Evolutionary conservation across 768 basidiomycete species (phyloP).

Genomic region (Boletales sp.): DNA sequence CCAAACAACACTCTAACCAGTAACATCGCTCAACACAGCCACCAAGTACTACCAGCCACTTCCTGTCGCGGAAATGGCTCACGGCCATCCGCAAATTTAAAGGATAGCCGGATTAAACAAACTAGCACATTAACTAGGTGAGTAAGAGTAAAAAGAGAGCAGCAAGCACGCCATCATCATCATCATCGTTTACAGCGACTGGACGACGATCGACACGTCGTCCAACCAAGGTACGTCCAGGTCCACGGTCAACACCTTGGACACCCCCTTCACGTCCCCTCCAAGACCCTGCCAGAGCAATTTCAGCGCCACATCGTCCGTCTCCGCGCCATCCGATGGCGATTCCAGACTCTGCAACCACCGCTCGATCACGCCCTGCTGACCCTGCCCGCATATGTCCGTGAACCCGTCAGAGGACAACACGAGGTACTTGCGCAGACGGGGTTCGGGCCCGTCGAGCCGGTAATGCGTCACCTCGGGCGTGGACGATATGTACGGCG

Average conservation of each 20-base stretch:
- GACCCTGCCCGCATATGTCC: conserved; percentile 53
- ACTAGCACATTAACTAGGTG: not conserved
- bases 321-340: conserved; percentile 16
- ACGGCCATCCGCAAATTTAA: too few relatives aligned
- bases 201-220: conserved; percentile 64
- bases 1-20: too few relatives aligned
- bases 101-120: not conserved
- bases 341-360: conserved; percentile 51
- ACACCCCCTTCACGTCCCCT: conserved; percentile 51
- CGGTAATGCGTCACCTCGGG: conserved; percentile 61
- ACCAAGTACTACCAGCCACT: too few relatives aligned
- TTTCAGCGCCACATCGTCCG: conserved; percentile 51
- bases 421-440: conserved; percentile 50
- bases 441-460: conserved; percentile 30
- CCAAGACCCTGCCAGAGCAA: conserved; percentile 56
- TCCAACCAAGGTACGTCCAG: conserved; percentile 67
- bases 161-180: too few relatives aligned
- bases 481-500: conserved; percentile 62
- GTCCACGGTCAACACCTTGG: conserved; percentile 58
- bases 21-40: too few relatives aligned
- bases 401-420: conserved; percentile 66
- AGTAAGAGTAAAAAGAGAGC: not conserved
- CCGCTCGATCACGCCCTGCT: conserved; percentile 43
- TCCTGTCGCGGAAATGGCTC: too few relatives aligned
- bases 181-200: conserved; percentile 40